These are phyloP conservation scores for Aspergillus funiculosus DNA, from an alignment of 495 filamentous ascomycete genomes.

Conservation along the genomic window DNA sequence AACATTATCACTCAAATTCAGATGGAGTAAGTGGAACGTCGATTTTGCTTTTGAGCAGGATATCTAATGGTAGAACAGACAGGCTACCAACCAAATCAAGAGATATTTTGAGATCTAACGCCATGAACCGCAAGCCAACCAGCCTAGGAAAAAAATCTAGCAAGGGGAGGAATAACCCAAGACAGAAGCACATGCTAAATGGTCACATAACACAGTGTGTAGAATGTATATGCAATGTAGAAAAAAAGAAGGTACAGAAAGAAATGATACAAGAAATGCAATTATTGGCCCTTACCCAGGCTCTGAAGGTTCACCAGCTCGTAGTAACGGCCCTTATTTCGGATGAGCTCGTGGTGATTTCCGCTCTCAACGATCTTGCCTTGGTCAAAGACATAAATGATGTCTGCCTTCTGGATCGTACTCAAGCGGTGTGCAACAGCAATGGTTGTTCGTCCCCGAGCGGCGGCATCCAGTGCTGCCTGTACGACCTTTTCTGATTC, in stretches of 20 bases:
- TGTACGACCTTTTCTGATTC: conserved; percentile 82
- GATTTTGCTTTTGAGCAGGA: not conserved
- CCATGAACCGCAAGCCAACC: conserved; percentile 1
- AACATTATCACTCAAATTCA: too few relatives aligned
- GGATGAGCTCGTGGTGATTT: conserved; percentile 62
- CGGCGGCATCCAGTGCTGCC: conserved; percentile 67
- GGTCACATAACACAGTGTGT: conserved; percentile 7
- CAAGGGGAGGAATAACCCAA: not conserved
- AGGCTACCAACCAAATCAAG: conserved; percentile 1
- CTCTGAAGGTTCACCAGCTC: conserved; percentile 78
- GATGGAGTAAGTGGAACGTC: conserved; percentile 2
- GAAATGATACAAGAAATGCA: not conserved
- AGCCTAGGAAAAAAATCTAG: conserved; percentile 3
- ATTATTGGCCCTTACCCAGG: conserved; percentile 53
- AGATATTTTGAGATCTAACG: conserved; percentile 7
- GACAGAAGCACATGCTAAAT: not conserved
- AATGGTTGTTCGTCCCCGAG: conserved; percentile 69
- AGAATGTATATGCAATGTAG: conserved; percentile 2
- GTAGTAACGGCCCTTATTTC: conserved; percentile 61
- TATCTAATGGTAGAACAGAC: conserved; percentile 4
- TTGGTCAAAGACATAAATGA: conserved; percentile 79
- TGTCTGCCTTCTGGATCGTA: conserved; percentile 76
- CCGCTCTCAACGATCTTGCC: conserved; percentile 69
- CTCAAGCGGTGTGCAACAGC: conserved; percentile 73
- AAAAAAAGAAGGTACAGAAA: not conserved